A percentile compares a stretch with the other conserved stretches of the same genome.
Conservation (phyloP, 495 filamentous ascomycete genomes). For the Daldinia concentrica region DNA sequence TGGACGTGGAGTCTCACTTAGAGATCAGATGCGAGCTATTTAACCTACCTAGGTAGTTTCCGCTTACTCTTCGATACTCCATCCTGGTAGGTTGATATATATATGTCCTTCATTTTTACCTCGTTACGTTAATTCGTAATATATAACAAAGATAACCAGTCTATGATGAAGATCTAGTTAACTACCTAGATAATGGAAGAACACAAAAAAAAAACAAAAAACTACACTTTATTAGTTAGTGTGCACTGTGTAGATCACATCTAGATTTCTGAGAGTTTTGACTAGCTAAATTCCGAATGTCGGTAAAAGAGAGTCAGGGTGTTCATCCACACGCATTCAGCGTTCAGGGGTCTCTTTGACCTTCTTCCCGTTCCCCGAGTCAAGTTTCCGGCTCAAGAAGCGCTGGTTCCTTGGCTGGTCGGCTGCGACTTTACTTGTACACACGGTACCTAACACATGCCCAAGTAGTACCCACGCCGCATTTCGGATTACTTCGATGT, state of each 20-base stretch:
- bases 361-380: conserved; percentile 43
- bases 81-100: not conserved
- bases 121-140: not conserved
- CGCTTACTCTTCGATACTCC: not conserved
- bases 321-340: conserved; percentile 31
- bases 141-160: not conserved
- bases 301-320: conserved; percentile 41
- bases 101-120: conserved; percentile 1
- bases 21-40: conserved; percentile 39
- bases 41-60: conserved; percentile 15
- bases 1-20: conserved; percentile 9
- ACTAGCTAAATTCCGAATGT: conserved; percentile 21
- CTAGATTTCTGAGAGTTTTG: conserved; percentile 20
- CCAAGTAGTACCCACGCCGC: conserved; percentile 22
- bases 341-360: conserved; percentile 34
- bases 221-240: conserved; percentile 8
- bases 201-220: conserved; percentile 7
- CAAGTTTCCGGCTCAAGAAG: conserved; percentile 40
- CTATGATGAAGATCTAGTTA: conserved; percentile 20
- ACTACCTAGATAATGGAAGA: too few relatives aligned
- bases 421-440: conserved; percentile 36
- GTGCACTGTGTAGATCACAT: conserved; percentile 20
- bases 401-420: conserved; percentile 30
- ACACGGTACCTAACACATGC: not conserved
- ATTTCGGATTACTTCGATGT: conserved; percentile 5